Conservation (phyloP, 2,329 filamentous ascomycete species). For the Neocatenulostroma microsporum region DNA sequence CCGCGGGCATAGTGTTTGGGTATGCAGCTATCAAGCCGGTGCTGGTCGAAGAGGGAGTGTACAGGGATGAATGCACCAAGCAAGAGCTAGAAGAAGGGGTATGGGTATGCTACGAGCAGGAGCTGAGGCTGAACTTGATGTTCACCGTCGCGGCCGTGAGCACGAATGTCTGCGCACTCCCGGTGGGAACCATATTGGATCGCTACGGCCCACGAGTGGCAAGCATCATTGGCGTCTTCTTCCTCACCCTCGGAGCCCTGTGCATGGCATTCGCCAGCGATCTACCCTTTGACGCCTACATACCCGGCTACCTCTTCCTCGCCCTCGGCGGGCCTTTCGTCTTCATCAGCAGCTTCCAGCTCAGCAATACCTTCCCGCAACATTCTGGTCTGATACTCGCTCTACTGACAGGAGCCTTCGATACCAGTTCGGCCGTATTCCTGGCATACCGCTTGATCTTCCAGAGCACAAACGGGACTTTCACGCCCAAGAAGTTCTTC, state of each 20-base stretch:
- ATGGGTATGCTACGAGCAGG: slow-evolving; percentile 51
- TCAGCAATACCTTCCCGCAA: slow-evolving; percentile 45
- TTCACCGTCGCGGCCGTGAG: slow-evolving; percentile 83
- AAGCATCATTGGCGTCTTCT: slow-evolving; percentile 61
- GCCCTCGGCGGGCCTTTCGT: slow-evolving; percentile 45
- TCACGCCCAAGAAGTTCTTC: slow-evolving; percentile 44
- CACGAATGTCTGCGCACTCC: slow-evolving; percentile 79
- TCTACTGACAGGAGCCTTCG: slow-evolving; percentile 45
- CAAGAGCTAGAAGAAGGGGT: slow-evolving; percentile 44
- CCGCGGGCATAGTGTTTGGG: slow-evolving; percentile 73
- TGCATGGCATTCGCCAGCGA: slow-evolving; percentile 61
- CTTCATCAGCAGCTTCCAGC: slow-evolving; percentile 46
- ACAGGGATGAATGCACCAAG: slow-evolving; percentile 55
- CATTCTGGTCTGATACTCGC: slow-evolving; percentile 44
- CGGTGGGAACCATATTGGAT: slow-evolving; percentile 78
- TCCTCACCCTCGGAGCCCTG: slow-evolving; percentile 61
- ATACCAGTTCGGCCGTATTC: slow-evolving; percentile 44
- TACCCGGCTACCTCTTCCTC: slow-evolving; percentile 44
- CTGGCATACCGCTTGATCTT: slow-evolving; percentile 42
- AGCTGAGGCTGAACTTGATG: slow-evolving; percentile 70
- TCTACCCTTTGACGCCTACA: slow-evolving; percentile 59
- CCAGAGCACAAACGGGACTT: slow-evolving; percentile 34
- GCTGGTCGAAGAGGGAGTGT: slow-evolving; percentile 64
- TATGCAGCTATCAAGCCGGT: slow-evolving; percentile 80
- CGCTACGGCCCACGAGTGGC: slow-evolving; percentile 70